These are phyloP conservation scores for Epichloe baconii DNA, from an alignment of 2,329 filamentous ascomycete genomes.

Conservation along the genomic window DNA sequence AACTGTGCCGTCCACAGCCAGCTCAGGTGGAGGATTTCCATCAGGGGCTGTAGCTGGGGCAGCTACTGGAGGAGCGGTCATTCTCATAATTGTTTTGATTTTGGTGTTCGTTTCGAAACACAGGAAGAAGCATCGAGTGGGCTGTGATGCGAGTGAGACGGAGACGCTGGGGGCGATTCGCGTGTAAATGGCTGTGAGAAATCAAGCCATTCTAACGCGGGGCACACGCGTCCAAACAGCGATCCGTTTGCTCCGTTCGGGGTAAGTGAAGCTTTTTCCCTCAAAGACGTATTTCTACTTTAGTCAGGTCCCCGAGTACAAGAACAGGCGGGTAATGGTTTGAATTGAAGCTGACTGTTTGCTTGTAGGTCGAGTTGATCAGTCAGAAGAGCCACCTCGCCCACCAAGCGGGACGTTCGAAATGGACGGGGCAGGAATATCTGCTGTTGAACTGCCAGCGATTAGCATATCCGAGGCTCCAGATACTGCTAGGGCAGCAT, in stretches of 20 bases:
- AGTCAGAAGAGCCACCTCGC: constrained; percentile 13
- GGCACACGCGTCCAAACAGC: constrained; percentile 7
- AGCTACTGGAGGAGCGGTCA: constrained; percentile 16
- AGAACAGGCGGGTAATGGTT: too few species aligned
- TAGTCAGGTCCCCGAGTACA: too few species aligned
- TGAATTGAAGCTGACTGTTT: not conserved
- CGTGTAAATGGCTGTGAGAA: constrained; percentile 1
- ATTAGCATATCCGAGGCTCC: constrained; percentile 7
- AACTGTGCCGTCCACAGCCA: not conserved
- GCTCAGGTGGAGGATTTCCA: constrained; percentile 7
- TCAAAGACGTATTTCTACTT: too few species aligned
- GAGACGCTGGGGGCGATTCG: constrained; percentile 2
- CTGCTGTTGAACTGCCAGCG: constrained; percentile 22
- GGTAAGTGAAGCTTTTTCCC: constrained; percentile 18
- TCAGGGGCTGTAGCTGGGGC: constrained; percentile 22
- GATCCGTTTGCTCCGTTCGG: constrained; percentile 33
- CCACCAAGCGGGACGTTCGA: constrained; percentile 21
- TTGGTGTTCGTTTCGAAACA: constrained; percentile 10
- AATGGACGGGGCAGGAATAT: constrained; percentile 22
- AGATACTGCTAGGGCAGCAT: not conserved
- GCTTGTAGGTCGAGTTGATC: constrained; percentile 20
- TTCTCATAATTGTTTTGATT: constrained; percentile 15
- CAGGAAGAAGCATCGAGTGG: constrained; percentile 6
- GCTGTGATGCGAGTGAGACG: constrained; percentile 4
- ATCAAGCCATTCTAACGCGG: constrained; percentile 9